Evolutionary conservation across 163 green algal species (phyloP).

Genomic region (Trebouxia gelatinosa): DNA sequence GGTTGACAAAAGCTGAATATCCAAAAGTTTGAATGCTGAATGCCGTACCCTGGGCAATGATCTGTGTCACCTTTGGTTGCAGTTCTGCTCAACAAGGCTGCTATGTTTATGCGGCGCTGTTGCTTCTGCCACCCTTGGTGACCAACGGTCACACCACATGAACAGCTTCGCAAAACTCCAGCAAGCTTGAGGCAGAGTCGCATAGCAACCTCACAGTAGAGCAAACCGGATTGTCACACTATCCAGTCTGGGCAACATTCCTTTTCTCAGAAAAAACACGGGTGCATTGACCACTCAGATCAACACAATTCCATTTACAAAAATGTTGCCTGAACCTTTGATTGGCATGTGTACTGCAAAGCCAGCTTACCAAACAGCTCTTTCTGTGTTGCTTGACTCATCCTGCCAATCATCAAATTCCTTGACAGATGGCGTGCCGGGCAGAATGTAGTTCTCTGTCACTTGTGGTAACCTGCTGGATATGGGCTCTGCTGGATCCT

Average conservation of each 20-base stretch:
- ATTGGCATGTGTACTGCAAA: background rate
- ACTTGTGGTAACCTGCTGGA: too few relatives aligned
- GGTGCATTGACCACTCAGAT: background rate
- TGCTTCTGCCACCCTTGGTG: background rate
- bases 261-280: background rate
- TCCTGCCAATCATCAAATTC: slow-evolving; percentile 5
- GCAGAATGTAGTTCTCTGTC: slow-evolving; percentile 9
- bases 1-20: background rate
- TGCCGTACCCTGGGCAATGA: background rate
- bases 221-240: too few relatives aligned
- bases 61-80: background rate
- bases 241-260: too few relatives aligned
- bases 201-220: too few relatives aligned
- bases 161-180: too few relatives aligned
- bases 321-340: background rate
- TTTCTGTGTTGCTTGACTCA: slow-evolving; percentile 3
- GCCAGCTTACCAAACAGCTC: background rate
- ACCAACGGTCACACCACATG: too few relatives aligned
- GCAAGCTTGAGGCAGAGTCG: too few relatives aligned
- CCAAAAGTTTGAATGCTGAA: background rate
- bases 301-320: too few relatives aligned
- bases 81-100: background rate
- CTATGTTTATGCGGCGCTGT: background rate
- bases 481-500: too few relatives aligned
- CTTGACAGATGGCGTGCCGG: background rate